Conservation (phyloP, 1,284 basidiomycete species). For the Ceratobasidium sp. region DNA sequence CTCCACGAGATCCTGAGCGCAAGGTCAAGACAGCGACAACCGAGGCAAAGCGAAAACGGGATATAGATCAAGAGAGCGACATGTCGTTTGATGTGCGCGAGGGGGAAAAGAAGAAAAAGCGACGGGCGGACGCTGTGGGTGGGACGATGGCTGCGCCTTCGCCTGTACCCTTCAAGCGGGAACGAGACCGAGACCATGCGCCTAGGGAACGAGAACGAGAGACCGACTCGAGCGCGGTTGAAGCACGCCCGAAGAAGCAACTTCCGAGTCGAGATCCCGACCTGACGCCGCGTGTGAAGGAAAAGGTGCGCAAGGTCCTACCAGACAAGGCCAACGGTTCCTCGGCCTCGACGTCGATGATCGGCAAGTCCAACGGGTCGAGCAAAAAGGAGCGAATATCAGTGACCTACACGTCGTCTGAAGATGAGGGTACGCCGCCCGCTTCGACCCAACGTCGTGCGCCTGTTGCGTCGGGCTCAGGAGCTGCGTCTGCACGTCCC, state of each 20-base stretch:
- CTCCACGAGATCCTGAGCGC: not conserved
- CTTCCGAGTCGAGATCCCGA: conserved; percentile 12
- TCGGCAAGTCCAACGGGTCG: conserved; percentile 13
- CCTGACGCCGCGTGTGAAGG: conserved; percentile 5
- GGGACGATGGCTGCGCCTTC: not conserved
- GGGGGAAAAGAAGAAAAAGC: conserved; percentile 24
- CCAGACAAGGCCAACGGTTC: conserved; percentile 25
- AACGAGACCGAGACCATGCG: conserved; percentile 1
- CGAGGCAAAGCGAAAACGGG: not conserved
- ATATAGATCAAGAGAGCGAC: conserved; percentile 33
- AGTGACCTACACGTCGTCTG: conserved; percentile 27
- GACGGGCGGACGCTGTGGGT: not conserved
- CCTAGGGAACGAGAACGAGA: conserved; percentile 22
- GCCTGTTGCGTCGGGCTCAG: not conserved
- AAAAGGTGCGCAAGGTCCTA: not conserved
- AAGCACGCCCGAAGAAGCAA: conserved; percentile 20
- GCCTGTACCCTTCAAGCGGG: not conserved
- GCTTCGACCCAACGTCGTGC: conserved; percentile 1
- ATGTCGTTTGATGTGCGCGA: conserved; percentile 6
- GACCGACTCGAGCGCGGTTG: conserved; percentile 15
- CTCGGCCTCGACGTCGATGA: not conserved
- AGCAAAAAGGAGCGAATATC: conserved; percentile 33
- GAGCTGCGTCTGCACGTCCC: not conserved
- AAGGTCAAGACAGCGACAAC: not conserved
- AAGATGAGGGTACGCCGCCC: conserved; percentile 25